Evolutionary conservation across 371 early-diverging fungal genomes (phyloP), one percentile per base, ranked within the genome.

Genomic region (Aphelidium insulamus): DNA sequence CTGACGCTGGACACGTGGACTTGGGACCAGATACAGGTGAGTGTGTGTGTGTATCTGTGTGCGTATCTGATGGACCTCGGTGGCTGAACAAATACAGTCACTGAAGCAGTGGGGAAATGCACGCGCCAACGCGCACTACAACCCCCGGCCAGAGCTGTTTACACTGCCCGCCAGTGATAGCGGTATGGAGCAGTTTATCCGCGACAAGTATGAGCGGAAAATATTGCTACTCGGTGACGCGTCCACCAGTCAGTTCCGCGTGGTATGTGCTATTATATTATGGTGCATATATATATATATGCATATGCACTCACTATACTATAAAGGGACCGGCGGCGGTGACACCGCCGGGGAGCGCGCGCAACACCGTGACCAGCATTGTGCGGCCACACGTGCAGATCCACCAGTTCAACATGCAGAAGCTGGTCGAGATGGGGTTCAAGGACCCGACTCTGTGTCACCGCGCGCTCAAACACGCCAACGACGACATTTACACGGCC

Each of bases 151-250:
- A 16, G 45, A 47, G 21, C 56, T 56, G 10, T 44, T 48, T n/a
- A 56, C 52, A 29, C 33, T 34, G 34, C 32, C 24, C 14, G 30
- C 5, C 12, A 9, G 23, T 6, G 5, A 2, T 26, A 45, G 45
- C 16, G 51, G 36, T 38, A 44, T 62, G 21, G 63, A 60, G 12
- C 38, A 42, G 28, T 65, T 41, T 32, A 65, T 65, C 26, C 44
- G 66, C 21, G 52, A 52, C 2, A 65, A 65, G 39, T 65, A 65
- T 38, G 62, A 65, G 27, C 41, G 54, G n/a, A 58, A 58, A 37
- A 7, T n/a, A 26, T 26, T 26, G 26, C 10, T 12, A 10, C 10
- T 26, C 26, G 12, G 26, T 12, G 12, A 12, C 26, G 12, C 12
- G 26, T 12, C 12, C 10, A 10, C 10, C 26, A 26, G 26, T 12